Evolutionary conservation across 2,329 filamentous ascomycete species (phyloP).

Genomic region (Trichophyton schoenleinii): DNA sequence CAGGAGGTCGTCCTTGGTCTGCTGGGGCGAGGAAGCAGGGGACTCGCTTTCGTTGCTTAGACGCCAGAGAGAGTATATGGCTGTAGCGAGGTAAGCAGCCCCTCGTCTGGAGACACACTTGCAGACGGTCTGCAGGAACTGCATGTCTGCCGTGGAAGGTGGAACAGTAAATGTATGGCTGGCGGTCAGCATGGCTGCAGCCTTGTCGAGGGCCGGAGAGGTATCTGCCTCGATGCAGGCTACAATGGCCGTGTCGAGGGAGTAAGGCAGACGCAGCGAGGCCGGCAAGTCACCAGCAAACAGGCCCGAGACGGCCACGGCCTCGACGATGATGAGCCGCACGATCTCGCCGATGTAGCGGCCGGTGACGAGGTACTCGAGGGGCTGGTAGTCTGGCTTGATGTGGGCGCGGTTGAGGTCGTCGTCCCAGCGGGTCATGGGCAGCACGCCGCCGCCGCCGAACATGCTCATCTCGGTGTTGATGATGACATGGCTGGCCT

Average conservation of each 20-base stretch:
- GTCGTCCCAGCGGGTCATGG: slow-evolving; percentile 51
- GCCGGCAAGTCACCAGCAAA: slow-evolving; percentile 46
- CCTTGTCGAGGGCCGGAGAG: slow-evolving; percentile 26
- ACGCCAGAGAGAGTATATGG: slow-evolving; percentile 50
- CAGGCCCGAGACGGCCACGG: slow-evolving; percentile 42
- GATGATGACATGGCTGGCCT: slow-evolving; percentile 49
- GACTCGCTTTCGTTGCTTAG: slow-evolving; percentile 40
- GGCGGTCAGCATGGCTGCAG: slow-evolving; percentile 38
- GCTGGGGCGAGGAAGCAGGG: slow-evolving; percentile 11
- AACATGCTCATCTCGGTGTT: slow-evolving; percentile 59
- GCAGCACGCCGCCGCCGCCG: slow-evolving; percentile 45
- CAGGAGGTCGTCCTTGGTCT: slow-evolving; percentile 11
- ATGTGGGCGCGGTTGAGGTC: slow-evolving; percentile 44
- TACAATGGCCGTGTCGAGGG: slow-evolving; percentile 47
- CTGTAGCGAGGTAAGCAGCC: slow-evolving; percentile 49
- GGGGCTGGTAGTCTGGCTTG: slow-evolving; percentile 50
- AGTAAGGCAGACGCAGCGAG: slow-evolving; percentile 44
- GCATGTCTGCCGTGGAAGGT: slow-evolving; percentile 39
- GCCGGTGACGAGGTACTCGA: slow-evolving; percentile 53
- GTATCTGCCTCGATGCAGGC: slow-evolving; percentile 43
- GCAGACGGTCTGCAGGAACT: slow-evolving; percentile 43
- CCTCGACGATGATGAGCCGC: slow-evolving; percentile 48
- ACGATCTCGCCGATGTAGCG: slow-evolving; percentile 53
- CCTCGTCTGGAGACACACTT: slow-evolving; percentile 46
- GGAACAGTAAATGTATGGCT: slow-evolving; percentile 38